These are phyloP conservation scores for Camelina hispida DNA, from an alignment of 345 rosid genomes.

Conservation along the genomic window DNA sequence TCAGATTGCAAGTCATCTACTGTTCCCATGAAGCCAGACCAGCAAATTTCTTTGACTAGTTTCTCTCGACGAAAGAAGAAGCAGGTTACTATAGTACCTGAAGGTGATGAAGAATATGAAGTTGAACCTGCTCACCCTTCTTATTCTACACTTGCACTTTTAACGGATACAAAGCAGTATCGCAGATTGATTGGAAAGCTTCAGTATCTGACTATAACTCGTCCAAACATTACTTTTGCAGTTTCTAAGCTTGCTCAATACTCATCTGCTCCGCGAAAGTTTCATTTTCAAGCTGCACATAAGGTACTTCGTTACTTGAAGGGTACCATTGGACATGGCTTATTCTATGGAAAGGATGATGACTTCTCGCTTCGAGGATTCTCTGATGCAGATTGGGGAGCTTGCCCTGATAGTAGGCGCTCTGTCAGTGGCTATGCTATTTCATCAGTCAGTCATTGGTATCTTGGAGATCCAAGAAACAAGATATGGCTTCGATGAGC, in stretches of 20 bases:
- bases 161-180: no score
- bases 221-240: neutral
- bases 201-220: neutral
- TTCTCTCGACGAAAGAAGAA: neutral
- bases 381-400: neutral
- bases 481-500: neutral
- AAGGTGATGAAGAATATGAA: accelerated
- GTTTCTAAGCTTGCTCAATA: neutral
- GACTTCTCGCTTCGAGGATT: neutral
- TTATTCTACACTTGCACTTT: no score
- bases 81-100: neutral
- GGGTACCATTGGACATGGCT: neutral
- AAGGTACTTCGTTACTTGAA: neutral
- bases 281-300: neutral
- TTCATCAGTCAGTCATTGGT: neutral
- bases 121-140: accelerated
- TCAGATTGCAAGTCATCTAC: neutral
- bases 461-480: neutral
- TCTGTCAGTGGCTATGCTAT: neutral
- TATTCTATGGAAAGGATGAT: neutral
- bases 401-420: neutral
- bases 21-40: neutral
- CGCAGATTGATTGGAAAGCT: neutral
- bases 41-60: no score
- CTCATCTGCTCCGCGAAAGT: no score